Conservation (phyloP, 352 stramenopile species). For the Globisporangium cylindrosporum region DNA sequence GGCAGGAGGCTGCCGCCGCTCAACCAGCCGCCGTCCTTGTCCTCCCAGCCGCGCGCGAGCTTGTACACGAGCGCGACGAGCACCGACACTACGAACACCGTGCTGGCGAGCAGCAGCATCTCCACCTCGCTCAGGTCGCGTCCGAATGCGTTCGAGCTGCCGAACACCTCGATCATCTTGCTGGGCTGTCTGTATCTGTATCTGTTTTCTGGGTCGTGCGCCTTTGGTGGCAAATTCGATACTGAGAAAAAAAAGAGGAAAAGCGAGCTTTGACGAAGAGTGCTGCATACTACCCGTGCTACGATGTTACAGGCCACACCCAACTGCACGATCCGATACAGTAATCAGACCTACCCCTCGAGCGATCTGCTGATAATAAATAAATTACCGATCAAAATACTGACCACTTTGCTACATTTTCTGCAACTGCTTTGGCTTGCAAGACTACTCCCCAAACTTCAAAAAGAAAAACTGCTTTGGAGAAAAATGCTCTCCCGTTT, state of each 20-base stretch:
- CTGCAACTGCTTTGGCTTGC: background rate
- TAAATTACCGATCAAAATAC: background rate
- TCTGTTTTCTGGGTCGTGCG: background rate
- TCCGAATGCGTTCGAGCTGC: conserved; percentile 70
- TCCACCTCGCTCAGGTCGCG: conserved; percentile 66
- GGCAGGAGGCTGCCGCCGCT: conserved; percentile 30
- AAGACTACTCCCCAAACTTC: background rate
- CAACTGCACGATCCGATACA: background rate
- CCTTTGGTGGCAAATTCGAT: conserved; percentile 10
- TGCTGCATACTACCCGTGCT: background rate
- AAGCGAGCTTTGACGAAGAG: background rate
- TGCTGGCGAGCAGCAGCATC: conserved; percentile 63
- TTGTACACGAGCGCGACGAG: conserved; percentile 76
- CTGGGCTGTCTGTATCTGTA: background rate
- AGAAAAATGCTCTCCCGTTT: background rate
- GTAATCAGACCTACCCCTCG: background rate
- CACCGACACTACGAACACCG: conserved; percentile 72
- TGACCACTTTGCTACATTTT: background rate
- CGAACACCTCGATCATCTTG: conserved; percentile 66
- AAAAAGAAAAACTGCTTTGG: background rate
- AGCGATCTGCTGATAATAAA: background rate
- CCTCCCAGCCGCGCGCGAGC: conserved; percentile 63
- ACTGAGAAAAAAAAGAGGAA: background rate
- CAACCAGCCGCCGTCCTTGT: conserved; percentile 33
- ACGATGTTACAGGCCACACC: background rate